Evolutionary conservation across 345 rosid genomes (phyloP).

Genomic region (Excoecaria agallocha): DNA sequence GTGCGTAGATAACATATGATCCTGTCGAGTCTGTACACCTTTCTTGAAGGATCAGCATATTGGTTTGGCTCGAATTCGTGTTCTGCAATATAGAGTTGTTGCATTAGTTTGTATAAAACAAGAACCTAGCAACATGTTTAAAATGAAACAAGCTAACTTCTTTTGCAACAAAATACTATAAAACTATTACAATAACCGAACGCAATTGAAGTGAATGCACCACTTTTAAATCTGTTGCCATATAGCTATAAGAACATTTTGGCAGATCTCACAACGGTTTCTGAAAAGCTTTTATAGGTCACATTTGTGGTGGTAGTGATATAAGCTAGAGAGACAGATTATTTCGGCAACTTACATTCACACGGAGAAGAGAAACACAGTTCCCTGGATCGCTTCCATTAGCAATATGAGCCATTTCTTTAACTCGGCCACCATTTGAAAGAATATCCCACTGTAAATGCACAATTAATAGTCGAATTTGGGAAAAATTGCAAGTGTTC

Average conservation of each 20-base stretch:
- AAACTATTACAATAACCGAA: no score
- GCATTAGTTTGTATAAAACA: no score
- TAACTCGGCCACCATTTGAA: slow-evolving; percentile 88
- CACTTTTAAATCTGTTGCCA: no score
- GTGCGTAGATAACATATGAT: slow-evolving; percentile 94
- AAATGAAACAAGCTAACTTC: no score
- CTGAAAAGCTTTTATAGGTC: no score
- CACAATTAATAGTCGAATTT: no score
- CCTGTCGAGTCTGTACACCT: slow-evolving; percentile 85
- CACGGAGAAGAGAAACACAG: slow-evolving; percentile 80
- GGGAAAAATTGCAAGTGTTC: neutral
- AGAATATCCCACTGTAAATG: slow-evolving; percentile 88
- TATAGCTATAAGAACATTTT: no score
- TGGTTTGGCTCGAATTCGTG: slow-evolving; percentile 90
- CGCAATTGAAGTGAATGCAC: no score
- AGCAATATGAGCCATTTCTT: slow-evolving; percentile 98
- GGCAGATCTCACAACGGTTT: no score
- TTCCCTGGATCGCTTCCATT: slow-evolving; percentile 92
- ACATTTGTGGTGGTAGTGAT: neutral
- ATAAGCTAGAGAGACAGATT: no score
- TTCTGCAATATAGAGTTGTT: slow-evolving; percentile 42
- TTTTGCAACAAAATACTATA: no score
- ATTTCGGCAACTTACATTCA: slow-evolving; percentile 52
- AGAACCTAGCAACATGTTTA: no score
- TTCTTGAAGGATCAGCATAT: slow-evolving; percentile 94